These are phyloP conservation scores for Termitomyces sp. DNA, from an alignment of 768 basidiomycete species.

Conservation along the genomic window DNA sequence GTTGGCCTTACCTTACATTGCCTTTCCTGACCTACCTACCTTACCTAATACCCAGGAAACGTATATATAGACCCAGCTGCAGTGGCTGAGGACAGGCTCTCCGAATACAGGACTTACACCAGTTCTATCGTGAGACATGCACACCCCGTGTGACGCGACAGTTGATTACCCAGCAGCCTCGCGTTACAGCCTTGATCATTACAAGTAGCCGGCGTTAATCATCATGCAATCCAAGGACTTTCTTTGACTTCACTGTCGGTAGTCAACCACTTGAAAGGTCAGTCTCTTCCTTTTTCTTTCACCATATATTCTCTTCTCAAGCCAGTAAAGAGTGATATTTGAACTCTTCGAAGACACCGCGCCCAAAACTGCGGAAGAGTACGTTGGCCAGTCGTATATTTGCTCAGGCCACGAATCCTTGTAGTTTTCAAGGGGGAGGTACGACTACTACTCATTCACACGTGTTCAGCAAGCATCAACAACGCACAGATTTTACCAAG, in stretches of 20 bases:
- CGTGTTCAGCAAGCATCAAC: background rate
- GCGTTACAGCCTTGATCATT: no score
- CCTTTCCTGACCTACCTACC: no score
- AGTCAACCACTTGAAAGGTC: conserved; percentile 52
- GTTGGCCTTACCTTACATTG: no score
- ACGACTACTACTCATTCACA: conserved; percentile 26
- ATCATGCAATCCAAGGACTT: conserved; percentile 59
- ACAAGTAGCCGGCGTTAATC: conserved; percentile 9
- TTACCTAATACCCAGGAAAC: no score
- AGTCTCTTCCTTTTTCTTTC: conserved; percentile 8
- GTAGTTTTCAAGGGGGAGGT: conserved; percentile 60
- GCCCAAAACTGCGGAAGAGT: conserved; percentile 84
- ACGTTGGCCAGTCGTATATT: background rate
- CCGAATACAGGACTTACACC: no score
- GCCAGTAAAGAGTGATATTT: conserved; percentile 51
- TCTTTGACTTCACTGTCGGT: conserved; percentile 60
- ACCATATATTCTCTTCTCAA: conserved; percentile 3
- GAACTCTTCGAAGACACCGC: conserved; percentile 71
- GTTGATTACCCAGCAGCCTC: no score
- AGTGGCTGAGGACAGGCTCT: no score
- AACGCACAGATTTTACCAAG: conserved; percentile 61
- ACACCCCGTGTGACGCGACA: no score
- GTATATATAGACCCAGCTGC: no score
- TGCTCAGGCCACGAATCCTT: no score
- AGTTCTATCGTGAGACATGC: no score